Percentiles rank a stretch among this genome's conserved stretches.
phyloP scores from a whole-genome alignment of 345 rosid genomes.

The Cardamine occulta region DNA sequence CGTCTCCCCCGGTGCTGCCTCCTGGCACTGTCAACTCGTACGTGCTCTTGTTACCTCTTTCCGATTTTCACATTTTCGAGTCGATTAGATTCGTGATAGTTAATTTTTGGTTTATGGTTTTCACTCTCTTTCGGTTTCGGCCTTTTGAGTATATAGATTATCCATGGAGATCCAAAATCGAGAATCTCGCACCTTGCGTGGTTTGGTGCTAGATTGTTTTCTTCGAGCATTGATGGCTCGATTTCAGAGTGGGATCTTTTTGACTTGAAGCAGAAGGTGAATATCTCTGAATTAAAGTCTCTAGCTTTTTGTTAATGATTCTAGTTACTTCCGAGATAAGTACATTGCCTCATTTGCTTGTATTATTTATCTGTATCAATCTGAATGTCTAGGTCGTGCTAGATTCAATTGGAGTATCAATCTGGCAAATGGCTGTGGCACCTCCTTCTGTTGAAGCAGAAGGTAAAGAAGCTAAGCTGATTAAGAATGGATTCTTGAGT shows the following conservation, averaged over 20 bases:
- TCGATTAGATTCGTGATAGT: not conserved
- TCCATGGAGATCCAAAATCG: conserved; percentile 75
- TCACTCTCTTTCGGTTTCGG: not conserved
- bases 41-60: conserved; percentile 37
- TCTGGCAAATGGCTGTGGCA: conserved; percentile 91
- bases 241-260: conserved; percentile 89
- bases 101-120: conserved; percentile 7
- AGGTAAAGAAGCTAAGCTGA: conserved; percentile 39
- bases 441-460: conserved; percentile 48
- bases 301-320: not conserved
- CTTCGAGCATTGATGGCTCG: conserved; percentile 87
- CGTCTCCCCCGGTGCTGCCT: conserved; percentile 82
- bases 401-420: conserved; percentile 77
- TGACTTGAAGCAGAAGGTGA: conserved; percentile 77
- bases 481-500: conserved; percentile 58
- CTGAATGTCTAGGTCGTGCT: conserved; percentile 56
- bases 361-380: not conserved
- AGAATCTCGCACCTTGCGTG: conserved; percentile 84
- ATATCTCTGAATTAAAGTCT: not conserved
- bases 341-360: not conserved
- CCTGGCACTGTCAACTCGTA: conserved; percentile 98
- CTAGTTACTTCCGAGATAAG: not conserved
- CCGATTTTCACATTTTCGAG: not conserved
- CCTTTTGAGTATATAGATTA: conserved; percentile 54
- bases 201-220: conserved; percentile 69